A percentile compares a stretch with the other conserved stretches of the same genome.
phyloP scores from a whole-genome alignment of 306 rosid species.

The Corylus heterophylla region DNA sequence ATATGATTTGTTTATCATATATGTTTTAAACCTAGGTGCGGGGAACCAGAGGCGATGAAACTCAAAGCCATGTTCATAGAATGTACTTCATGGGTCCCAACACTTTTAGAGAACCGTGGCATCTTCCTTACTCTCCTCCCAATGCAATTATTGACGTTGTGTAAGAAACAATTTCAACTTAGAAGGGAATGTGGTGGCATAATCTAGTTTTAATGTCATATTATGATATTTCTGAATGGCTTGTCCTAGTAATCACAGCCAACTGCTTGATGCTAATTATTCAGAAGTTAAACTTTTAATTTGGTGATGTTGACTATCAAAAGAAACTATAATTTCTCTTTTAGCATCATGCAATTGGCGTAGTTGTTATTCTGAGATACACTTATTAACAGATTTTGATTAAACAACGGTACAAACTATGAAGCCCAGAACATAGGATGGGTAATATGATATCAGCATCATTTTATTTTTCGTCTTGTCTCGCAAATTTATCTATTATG shows the following conservation, averaged over 20 bases:
- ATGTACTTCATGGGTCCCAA: conserved; percentile 98
- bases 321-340: background rate
- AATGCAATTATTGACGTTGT: conserved; percentile 94
- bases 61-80: conserved; percentile 95
- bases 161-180: conserved; percentile 58
- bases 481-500: conserved; percentile 19
- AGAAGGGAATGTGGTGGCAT: conserved; percentile 1
- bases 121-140: conserved; percentile 98
- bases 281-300: too few species aligned
- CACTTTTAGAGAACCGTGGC: conserved; percentile 98
- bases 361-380: conserved; percentile 7
- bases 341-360: background rate
- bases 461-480: conserved; percentile 8
- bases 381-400: background rate
- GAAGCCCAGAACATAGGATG: background rate
- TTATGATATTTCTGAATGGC: conserved; percentile 19
- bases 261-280: background rate
- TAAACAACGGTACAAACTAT: background rate
- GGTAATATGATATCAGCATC: background rate
- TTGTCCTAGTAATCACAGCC: conserved; percentile 6
- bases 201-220: conserved; percentile 20
- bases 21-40: conserved; percentile 59
- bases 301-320: background rate
- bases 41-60: conserved; percentile 86
- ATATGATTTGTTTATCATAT: background rate